Conservation (phyloP, 441 rosid genomes). For the Adansonia gregorii region DNA sequence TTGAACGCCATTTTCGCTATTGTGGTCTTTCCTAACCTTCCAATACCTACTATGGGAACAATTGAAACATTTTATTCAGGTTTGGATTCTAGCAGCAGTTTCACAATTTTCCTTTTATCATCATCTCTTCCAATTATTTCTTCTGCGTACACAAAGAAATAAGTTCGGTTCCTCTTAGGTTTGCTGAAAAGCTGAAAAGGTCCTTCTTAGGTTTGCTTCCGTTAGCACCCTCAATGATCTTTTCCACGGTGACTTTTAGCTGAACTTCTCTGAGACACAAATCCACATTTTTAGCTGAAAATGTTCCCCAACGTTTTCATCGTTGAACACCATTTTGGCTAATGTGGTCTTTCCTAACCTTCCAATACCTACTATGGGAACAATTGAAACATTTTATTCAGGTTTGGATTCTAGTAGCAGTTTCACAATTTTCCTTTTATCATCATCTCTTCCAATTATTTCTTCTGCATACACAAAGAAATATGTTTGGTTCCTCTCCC, state of each 20-base stretch:
- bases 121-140: constrained; percentile 41
- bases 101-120: constrained; percentile 30
- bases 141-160: constrained; percentile 24
- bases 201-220: neutral
- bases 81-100: constrained; percentile 22
- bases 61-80: constrained; percentile 24
- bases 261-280: neutral
- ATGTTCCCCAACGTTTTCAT: neutral
- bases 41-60: constrained; percentile 36
- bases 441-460: constrained; percentile 40
- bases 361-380: constrained; percentile 38
- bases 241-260: neutral
- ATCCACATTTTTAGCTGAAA: neutral
- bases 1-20: constrained; percentile 1
- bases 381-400: constrained; percentile 24
- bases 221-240: neutral
- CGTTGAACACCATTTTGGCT: constrained; percentile 1
- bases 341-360: constrained; percentile 29
- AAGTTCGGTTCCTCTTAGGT: constrained; percentile 25
- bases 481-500: constrained; percentile 26
- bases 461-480: constrained; percentile 27
- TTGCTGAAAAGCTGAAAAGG: too few species aligned
- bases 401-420: constrained; percentile 19
- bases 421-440: constrained; percentile 29
- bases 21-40: constrained; percentile 31